phyloP scores from a whole-genome alignment of 768 basidiomycete genomes.

The Daedalea quercina region DNA sequence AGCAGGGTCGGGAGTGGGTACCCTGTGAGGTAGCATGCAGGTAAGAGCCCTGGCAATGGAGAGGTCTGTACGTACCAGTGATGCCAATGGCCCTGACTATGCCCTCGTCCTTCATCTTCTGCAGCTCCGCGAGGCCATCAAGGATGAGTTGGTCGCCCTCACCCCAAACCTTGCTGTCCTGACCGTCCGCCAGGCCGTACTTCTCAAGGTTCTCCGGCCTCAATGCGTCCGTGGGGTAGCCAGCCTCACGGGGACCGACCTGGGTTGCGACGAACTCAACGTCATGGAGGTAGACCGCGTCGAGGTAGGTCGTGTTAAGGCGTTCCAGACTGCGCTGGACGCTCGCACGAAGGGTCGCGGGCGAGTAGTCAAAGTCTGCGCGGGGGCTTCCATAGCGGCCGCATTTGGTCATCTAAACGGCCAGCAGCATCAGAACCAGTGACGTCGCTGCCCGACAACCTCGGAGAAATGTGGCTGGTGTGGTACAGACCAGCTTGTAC shows the following conservation, averaged over 20 bases:
- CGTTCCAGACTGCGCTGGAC: slow-evolving; percentile 62
- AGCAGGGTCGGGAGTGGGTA: slow-evolving; percentile 81
- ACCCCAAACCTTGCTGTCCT: slow-evolving; percentile 52
- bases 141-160: slow-evolving; percentile 70
- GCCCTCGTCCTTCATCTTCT: slow-evolving; percentile 66
- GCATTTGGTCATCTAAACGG: slow-evolving; percentile 72
- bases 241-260: slow-evolving; percentile 41
- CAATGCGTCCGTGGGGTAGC: slow-evolving; percentile 53
- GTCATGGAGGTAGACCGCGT: slow-evolving; percentile 79
- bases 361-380: slow-evolving; percentile 68
- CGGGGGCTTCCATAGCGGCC: slow-evolving; percentile 58
- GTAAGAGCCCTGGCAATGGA: background rate
- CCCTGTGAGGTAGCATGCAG: slow-evolving; percentile 33
- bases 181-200: slow-evolving; percentile 60
- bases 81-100: slow-evolving; percentile 71
- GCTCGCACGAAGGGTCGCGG: slow-evolving; percentile 55
- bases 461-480: background rate
- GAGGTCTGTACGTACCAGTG: slow-evolving; percentile 43
- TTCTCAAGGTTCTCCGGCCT: slow-evolving; percentile 36
- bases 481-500: slow-evolving; percentile 56
- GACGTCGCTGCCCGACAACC: background rate
- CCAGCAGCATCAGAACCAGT: background rate
- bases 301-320: slow-evolving; percentile 71
- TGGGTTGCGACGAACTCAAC: slow-evolving; percentile 66
- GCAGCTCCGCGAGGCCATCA: slow-evolving; percentile 58